These are phyloP conservation scores for Alternaria burnsii DNA, from an alignment of 2,329 filamentous ascomycete species.

Conservation along the genomic window DNA sequence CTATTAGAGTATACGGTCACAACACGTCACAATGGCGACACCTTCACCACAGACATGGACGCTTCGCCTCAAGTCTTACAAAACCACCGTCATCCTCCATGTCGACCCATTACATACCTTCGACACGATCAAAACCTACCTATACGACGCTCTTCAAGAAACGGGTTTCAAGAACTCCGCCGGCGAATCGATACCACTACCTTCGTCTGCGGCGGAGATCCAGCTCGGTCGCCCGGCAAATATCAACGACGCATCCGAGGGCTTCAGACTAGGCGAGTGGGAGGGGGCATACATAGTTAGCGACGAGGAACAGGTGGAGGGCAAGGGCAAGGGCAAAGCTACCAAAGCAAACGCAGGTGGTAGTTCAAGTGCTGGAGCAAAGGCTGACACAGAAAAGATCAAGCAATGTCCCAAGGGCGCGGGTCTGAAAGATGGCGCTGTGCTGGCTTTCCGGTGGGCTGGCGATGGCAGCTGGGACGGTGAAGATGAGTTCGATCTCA, in stretches of 20 bases:
- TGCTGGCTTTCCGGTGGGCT: constrained; percentile 50
- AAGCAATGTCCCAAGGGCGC: constrained; percentile 48
- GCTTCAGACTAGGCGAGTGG: constrained; percentile 52
- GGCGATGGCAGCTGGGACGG: constrained; percentile 38
- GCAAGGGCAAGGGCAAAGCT: constrained; percentile 53
- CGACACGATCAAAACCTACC: constrained; percentile 50
- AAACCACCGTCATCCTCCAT: constrained; percentile 58
- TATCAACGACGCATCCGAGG: constrained; percentile 50
- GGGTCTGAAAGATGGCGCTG: constrained; percentile 46
- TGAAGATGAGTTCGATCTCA: constrained; percentile 21
- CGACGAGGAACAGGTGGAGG: constrained; percentile 39
- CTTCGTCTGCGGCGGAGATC: constrained; percentile 50
- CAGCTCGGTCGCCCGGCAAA: constrained; percentile 54
- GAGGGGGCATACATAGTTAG: constrained; percentile 25
- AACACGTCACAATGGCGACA: constrained; percentile 24
- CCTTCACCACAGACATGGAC: constrained; percentile 50
- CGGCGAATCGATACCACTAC: constrained; percentile 49
- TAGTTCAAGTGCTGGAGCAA: constrained; percentile 1
- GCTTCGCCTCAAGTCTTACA: constrained; percentile 58
- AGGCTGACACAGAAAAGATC: constrained; percentile 12
- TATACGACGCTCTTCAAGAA: constrained; percentile 54
- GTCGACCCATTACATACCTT: constrained; percentile 55
- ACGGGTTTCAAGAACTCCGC: constrained; percentile 44
- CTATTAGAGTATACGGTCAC: rapidly evolving
- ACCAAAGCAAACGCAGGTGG: constrained; percentile 50